Conservation (phyloP, 139 green algal genomes). For the Coccomyxa sp. region DNA sequence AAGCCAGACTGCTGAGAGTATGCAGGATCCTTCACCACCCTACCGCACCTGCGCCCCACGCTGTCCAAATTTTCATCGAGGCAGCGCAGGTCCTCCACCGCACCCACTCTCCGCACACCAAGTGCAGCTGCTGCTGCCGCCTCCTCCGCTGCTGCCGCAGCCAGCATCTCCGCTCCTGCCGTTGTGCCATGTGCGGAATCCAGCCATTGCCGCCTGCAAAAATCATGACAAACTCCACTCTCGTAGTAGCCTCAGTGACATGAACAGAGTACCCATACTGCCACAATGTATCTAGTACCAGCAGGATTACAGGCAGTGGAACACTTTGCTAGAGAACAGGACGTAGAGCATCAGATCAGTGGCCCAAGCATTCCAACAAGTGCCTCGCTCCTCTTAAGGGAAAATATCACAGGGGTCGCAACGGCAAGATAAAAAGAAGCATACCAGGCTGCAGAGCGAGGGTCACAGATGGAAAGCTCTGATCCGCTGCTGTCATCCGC, state of each 20-base stretch:
- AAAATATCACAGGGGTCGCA: too few species aligned
- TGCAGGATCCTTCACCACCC: too few species aligned
- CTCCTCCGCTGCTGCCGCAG: conserved; percentile 71
- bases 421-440: not conserved
- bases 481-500: conserved; percentile 69
- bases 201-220: conserved; percentile 68
- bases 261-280: too few species aligned
- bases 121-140: conserved; percentile 78
- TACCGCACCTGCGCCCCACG: not conserved
- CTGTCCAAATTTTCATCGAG: conserved; percentile 43
- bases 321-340: too few species aligned
- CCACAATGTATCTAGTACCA: not conserved
- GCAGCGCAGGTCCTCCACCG: conserved; percentile 57
- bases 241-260: not conserved
- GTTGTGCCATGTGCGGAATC: conserved; percentile 57
- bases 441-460: conserved; percentile 60
- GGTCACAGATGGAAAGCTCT: conserved; percentile 79
- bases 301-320: too few species aligned
- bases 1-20: too few species aligned
- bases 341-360: not conserved
- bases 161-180: conserved; percentile 63
- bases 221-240: not conserved
- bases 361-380: too few species aligned
- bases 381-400: too few species aligned
- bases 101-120: conserved; percentile 44